A percentile compares a stretch with the other conserved stretches of the same genome.
Conservation (phyloP, 1,284 basidiomycete genomes). For the Cryptococcus amylolentus region DNA sequence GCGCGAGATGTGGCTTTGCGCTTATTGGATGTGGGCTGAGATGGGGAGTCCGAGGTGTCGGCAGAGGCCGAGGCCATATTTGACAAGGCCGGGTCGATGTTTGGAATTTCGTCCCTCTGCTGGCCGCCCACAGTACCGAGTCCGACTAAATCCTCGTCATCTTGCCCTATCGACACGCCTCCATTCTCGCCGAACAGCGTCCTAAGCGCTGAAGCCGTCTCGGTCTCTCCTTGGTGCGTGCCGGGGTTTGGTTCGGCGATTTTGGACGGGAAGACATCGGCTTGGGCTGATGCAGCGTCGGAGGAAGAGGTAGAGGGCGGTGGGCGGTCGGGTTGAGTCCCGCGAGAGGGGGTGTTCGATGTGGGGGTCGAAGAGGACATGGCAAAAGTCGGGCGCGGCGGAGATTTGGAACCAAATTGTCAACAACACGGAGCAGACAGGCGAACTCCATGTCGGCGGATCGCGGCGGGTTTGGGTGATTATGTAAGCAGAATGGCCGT, state of each 20-base stretch:
- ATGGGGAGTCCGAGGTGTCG: background rate
- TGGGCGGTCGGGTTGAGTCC: background rate
- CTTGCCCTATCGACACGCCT: background rate
- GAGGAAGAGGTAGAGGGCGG: background rate
- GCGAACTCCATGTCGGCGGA: too few species aligned
- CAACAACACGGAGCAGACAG: too few species aligned
- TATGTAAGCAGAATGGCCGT: too few species aligned
- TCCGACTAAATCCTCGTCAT: background rate
- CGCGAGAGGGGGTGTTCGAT: too few species aligned
- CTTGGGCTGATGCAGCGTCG: too few species aligned
- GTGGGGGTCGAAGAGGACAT: too few species aligned
- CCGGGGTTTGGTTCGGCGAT: background rate
- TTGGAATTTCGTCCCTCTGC: background rate
- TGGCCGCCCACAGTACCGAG: conserved; percentile 1
- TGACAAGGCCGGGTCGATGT: background rate
- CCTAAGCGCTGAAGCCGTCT: conserved; percentile 12
- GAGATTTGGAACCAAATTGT: too few species aligned
- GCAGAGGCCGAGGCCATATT: background rate
- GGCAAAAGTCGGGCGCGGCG: too few species aligned
- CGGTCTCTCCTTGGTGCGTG: background rate
- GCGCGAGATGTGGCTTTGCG: conserved; percentile 39
- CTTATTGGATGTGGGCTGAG: conserved; percentile 12
- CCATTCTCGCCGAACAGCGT: conserved; percentile 14
- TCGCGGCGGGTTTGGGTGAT: too few species aligned
- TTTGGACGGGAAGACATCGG: too few species aligned